phyloP scores from a whole-genome alignment of 768 basidiomycete species.

The Kwoniella mangroviensis region DNA sequence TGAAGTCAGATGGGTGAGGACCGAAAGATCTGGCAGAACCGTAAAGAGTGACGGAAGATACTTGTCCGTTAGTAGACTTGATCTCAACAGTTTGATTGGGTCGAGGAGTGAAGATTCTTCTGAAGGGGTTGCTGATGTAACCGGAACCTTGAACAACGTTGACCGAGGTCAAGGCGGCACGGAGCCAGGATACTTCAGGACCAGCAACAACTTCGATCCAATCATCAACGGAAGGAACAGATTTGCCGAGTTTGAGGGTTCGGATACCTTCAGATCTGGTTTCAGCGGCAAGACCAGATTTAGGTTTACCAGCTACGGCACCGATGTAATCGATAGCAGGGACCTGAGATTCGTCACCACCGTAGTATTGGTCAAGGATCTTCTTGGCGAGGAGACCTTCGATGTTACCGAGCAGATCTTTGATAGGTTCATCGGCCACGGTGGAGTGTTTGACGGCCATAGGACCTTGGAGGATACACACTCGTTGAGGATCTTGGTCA shows the following conservation, averaged over 20 bases:
- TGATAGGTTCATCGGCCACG: slow-evolving; percentile 90
- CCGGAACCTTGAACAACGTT: slow-evolving; percentile 84
- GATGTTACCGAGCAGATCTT: slow-evolving; percentile 87
- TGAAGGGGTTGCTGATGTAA: slow-evolving; percentile 86
- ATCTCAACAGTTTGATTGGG: slow-evolving; percentile 77
- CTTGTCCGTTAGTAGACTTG: slow-evolving; percentile 59
- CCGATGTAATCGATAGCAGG: slow-evolving; percentile 86
- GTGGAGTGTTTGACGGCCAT: slow-evolving; percentile 87
- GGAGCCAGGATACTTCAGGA: slow-evolving; percentile 78
- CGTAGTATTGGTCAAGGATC: slow-evolving; percentile 77
- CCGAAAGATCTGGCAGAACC: slow-evolving; percentile 83
- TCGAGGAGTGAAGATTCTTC: slow-evolving; percentile 83
- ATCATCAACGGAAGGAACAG: slow-evolving; percentile 66
- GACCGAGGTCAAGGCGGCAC: slow-evolving; percentile 77
- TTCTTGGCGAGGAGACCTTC: slow-evolving; percentile 75
- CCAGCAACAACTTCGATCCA: slow-evolving; percentile 90
- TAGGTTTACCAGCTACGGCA: slow-evolving; percentile 60
- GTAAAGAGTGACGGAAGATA: slow-evolving; percentile 69
- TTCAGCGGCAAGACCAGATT: slow-evolving; percentile 60
- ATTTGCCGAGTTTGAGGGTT: slow-evolving; percentile 59
- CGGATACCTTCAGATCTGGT: slow-evolving; percentile 63
- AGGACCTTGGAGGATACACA: slow-evolving; percentile 96
- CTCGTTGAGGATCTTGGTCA: slow-evolving; percentile 97
- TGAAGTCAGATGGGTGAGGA: slow-evolving; percentile 73
- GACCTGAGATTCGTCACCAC: slow-evolving; percentile 72